These are phyloP conservation scores for Psidium friedrichsthalianum DNA, from an alignment of 345 rosid genomes.

Conservation along the genomic window DNA sequence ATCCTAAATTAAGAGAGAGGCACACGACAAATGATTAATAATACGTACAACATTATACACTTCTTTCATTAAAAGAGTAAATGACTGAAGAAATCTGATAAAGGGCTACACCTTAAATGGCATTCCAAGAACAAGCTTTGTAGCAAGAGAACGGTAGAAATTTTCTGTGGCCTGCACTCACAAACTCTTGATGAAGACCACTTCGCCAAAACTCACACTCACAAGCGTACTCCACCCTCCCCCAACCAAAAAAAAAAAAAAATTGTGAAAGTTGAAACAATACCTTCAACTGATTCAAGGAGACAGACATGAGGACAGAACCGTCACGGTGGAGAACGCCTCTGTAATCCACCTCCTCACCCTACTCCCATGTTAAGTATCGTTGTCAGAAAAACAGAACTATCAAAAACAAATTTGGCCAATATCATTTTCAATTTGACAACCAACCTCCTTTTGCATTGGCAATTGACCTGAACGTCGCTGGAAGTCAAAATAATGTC, in stretches of 20 bases:
- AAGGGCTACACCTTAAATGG: slow-evolving; percentile 75
- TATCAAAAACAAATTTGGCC: not conserved
- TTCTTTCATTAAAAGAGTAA: not conserved
- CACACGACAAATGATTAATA: not conserved
- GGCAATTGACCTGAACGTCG: slow-evolving; percentile 86
- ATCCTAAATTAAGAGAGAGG: slow-evolving; percentile 38
- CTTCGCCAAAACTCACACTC: not conserved
- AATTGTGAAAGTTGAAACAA: not conserved
- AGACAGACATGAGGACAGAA: slow-evolving; percentile 81
- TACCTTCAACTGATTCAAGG: slow-evolving; percentile 80
- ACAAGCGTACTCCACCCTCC: not conserved
- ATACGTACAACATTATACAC: not conserved
- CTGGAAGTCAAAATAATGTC: slow-evolving; percentile 84
- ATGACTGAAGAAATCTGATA: not conserved
- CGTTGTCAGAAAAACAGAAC: not conserved
- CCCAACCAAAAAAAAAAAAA: not conserved
- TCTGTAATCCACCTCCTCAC: slow-evolving; percentile 93
- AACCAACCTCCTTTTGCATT: slow-evolving; percentile 71
- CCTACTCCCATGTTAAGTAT: slow-evolving; percentile 21
- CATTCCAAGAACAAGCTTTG: slow-evolving; percentile 90
- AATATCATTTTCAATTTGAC: not conserved
- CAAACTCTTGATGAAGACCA: not conserved
- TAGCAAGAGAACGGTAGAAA: slow-evolving; percentile 83
- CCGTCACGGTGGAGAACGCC: slow-evolving; percentile 97
- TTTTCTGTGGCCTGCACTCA: slow-evolving; percentile 63